Evolutionary conservation across 2,329 filamentous ascomycete species (phyloP).

Genomic region (Thelonectria olida): DNA sequence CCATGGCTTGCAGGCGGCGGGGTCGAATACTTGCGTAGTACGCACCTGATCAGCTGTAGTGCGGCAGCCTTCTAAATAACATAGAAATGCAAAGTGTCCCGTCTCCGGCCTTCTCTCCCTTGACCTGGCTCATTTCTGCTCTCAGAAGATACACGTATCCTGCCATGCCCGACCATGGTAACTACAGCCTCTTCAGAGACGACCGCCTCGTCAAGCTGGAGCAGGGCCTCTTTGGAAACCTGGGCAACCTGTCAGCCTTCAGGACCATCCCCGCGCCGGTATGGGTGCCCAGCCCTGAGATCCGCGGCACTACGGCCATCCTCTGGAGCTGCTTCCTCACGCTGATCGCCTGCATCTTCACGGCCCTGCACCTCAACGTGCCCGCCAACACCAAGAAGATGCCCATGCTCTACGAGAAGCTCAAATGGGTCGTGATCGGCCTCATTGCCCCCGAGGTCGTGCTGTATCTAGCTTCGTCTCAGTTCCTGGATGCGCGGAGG

Average conservation of each 20-base stretch:
- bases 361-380: slow-evolving; percentile 50
- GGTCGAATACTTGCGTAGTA: no score
- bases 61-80: no score
- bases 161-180: background rate
- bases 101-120: no score
- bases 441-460: slow-evolving; percentile 46
- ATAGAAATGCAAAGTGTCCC: no score
- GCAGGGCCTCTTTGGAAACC: background rate
- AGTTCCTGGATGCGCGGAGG: slow-evolving; percentile 23
- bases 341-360: slow-evolving; percentile 47
- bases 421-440: slow-evolving; percentile 42
- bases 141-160: no score
- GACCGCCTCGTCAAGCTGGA: slow-evolving; percentile 5
- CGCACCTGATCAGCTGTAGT: no score
- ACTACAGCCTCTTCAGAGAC: background rate
- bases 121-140: no score
- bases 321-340: slow-evolving; percentile 47
- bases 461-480: slow-evolving; percentile 34
- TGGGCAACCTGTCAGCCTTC: slow-evolving; percentile 5
- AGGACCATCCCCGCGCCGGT: background rate
- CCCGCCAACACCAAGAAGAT: slow-evolving; percentile 26
- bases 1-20: no score
- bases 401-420: slow-evolving; percentile 26
- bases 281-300: slow-evolving; percentile 25
- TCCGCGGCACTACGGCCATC: slow-evolving; percentile 44